A percentile compares a stretch with the other conserved stretches of the same genome.
phyloP scores from a whole-genome alignment of 208 protist species.

The Willaertia magna region DNA sequence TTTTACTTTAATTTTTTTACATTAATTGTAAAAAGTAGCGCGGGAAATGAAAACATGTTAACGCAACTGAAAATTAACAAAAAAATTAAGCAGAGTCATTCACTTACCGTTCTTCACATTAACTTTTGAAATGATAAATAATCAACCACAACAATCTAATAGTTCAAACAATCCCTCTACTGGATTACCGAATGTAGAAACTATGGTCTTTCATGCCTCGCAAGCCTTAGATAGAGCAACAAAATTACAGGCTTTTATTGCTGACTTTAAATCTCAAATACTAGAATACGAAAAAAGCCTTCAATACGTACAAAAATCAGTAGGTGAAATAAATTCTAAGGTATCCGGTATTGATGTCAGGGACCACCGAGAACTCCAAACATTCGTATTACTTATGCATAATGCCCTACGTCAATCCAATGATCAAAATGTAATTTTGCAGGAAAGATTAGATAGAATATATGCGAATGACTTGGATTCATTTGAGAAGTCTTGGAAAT shows the following conservation, averaged over 20 bases:
- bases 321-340: not conserved
- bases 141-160: too few relatives aligned
- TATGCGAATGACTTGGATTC: not conserved
- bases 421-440: not conserved
- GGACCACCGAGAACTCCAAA: not conserved
- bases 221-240: not conserved
- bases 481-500: not conserved
- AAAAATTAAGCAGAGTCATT: too few relatives aligned
- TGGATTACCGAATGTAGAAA: too few relatives aligned
- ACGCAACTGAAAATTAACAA: too few relatives aligned
- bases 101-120: too few relatives aligned
- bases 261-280: not conserved
- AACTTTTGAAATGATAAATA: too few relatives aligned
- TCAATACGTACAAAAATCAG: not conserved
- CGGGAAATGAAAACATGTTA: too few relatives aligned
- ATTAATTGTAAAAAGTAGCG: too few relatives aligned
- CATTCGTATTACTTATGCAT: not conserved
- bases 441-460: not conserved
- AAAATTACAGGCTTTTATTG: not conserved
- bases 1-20: too few relatives aligned
- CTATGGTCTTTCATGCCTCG: not conserved
- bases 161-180: too few relatives aligned
- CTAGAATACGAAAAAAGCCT: not conserved
- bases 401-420: not conserved
- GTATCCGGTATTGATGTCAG: not conserved